Conservation (phyloP, 495 filamentous ascomycete genomes). For the Annulohypoxylon bovei region DNA sequence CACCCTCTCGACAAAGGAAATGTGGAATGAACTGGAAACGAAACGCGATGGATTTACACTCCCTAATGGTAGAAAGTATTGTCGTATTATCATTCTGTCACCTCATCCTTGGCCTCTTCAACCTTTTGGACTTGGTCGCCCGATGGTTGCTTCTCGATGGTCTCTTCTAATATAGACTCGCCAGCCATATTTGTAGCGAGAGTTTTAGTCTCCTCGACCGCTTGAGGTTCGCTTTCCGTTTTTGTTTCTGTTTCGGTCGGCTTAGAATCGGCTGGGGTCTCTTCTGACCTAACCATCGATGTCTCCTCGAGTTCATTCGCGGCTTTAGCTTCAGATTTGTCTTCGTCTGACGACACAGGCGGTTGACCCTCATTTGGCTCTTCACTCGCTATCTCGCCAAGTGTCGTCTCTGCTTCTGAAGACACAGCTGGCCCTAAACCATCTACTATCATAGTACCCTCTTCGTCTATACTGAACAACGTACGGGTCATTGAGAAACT, state of each 20-base stretch:
- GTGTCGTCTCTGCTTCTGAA: conserved; percentile 24
- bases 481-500: conserved; percentile 54
- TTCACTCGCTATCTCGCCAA: conserved; percentile 27
- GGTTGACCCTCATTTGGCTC: conserved; percentile 46
- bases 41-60: conserved; percentile 24
- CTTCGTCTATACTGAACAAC: conserved; percentile 62
- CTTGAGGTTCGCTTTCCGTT: conserved; percentile 13
- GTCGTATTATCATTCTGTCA: conserved; percentile 30
- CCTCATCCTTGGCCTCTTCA: conserved; percentile 44
- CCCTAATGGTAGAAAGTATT: conserved; percentile 1
- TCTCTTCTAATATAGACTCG: conserved; percentile 58
- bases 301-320: conserved; percentile 35
- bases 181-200: conserved; percentile 67
- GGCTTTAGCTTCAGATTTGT: conserved; percentile 35
- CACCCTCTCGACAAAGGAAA: conserved; percentile 33
- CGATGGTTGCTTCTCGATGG: conserved; percentile 49
- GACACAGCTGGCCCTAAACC: conserved; percentile 41
- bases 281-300: conserved; percentile 20
- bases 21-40: conserved; percentile 34
- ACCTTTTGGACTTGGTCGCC: conserved; percentile 49
- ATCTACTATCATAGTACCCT: conserved; percentile 55
- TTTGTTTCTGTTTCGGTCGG: conserved; percentile 10
- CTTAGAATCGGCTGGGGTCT: conserved; percentile 6
- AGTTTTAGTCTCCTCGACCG: conserved; percentile 47
- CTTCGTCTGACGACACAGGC: conserved; percentile 42